Evolutionary conservation across 805 yeast genomes (phyloP).

Genomic region (Candida easanensis): DNA sequence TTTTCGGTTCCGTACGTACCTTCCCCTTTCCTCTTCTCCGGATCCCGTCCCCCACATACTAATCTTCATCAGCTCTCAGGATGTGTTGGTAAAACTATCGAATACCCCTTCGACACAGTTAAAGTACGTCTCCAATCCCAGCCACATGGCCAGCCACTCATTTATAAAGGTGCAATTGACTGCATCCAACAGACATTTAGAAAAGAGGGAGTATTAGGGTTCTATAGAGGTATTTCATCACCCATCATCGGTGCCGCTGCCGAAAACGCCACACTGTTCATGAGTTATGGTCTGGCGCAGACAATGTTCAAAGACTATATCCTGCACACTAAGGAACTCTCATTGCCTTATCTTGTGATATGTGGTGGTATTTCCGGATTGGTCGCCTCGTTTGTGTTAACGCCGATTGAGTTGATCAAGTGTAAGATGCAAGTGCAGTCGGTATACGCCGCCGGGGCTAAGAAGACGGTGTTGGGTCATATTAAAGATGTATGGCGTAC

Average conservation of each 20-base stretch:
- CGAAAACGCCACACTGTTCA: conserved; percentile 79
- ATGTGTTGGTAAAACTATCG: conserved; percentile 77
- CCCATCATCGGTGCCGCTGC: conserved; percentile 90
- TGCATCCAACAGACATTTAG: conserved; percentile 60
- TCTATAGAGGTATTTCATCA: conserved; percentile 76
- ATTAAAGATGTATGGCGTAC: conserved; percentile 39
- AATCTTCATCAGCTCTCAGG: conserved; percentile 48
- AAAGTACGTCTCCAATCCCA: conserved; percentile 86
- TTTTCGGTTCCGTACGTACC: conserved; percentile 34
- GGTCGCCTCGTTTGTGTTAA: conserved; percentile 75
- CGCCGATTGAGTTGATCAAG: conserved; percentile 90
- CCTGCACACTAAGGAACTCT: conserved; percentile 22
- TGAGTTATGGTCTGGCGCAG: conserved; percentile 54
- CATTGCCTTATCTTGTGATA: conserved; percentile 44
- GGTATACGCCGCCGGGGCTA: conserved; percentile 26
- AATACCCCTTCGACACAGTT: conserved; percentile 90
- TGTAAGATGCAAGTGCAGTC: conserved; percentile 79
- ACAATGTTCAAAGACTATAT: conserved; percentile 31
- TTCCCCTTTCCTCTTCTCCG: not conserved
- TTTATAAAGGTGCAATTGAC: conserved; percentile 57
- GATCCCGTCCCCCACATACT: not conserved
- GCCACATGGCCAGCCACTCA: conserved; percentile 46
- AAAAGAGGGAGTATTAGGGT: conserved; percentile 75
- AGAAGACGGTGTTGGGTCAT: conserved; percentile 36
- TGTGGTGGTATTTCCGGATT: conserved; percentile 86